Evolutionary conservation across 306 rosid genomes (phyloP), one percentile per base, ranked within the genome.

Genomic region (Crataegus laevigata): DNA sequence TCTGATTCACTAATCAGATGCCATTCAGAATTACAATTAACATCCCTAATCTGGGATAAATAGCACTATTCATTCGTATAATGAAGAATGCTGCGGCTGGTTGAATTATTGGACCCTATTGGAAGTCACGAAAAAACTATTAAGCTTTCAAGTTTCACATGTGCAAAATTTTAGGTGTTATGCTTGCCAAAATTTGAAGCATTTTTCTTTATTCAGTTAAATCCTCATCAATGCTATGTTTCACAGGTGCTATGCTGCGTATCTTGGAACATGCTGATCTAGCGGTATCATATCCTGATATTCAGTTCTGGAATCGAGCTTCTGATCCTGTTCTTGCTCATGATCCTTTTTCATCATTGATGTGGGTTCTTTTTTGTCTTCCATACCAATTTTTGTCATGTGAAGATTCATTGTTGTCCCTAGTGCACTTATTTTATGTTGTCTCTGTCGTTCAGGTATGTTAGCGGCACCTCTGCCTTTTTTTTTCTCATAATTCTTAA

Each of bases 281-380:
- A 79, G 91, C 82, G 38, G 69, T 76, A 62, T 82, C 89, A 4
- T 84, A 62, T 43, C 51, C 88, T 25, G 92, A 88, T 85, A 64
- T 80, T 74, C 90, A 85, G 77, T 90, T 96, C 79, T 89, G 96
- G 96, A 88, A 75, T 30, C 86, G 82, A 78, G 98, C 93, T 75
- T 86, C 96, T 73, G 93, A 90, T 79, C 99, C 99, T 74, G 82
- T 92, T 50, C 89, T 96, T 89, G 79, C 88, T 8, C 87, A 78
- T 72, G 98, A 96, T 66, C 96, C 99, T 30, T 96, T 96, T 82
- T 87, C 97, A 60, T 85, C 99, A 17, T 88, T 96, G 88, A 96
- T 96, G 97, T 96, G 97, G 99, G 83, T 87, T 79, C 91, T 96
- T 58, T 92, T 86, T 87, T 96, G 97, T 80, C 93, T 96, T 30